Evolutionary conservation across 2,329 filamentous ascomycete genomes (phyloP), one percentile per base, ranked within the genome.

Genomic region (Fusarium neocosmosporiellum): DNA sequence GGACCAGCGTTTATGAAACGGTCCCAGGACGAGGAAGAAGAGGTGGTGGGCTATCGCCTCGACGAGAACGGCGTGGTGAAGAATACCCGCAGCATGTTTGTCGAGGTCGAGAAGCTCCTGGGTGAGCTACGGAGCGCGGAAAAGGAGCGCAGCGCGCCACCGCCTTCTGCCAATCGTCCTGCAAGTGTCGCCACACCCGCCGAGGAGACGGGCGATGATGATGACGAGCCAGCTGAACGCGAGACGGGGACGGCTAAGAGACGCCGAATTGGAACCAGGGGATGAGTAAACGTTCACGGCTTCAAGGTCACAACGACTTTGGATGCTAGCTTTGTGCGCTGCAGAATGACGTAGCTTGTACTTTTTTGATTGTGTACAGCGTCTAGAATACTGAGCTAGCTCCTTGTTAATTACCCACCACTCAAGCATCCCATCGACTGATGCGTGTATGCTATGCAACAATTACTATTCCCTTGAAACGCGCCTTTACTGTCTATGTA

Each of bases 61-160:
- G 92, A 94, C 72, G 94, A 97, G 81, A 94, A 96, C 39, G 94
- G 93, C 5, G 91, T 98, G 33, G 95, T 98, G 34, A 92, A 93
- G 67, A 94, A 97, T 78, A 95, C 95, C 1, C 87, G 92, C 65
- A 93, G 94, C 80, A 98, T 98, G 95, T 97, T 94, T 77, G 88
- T 93, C 67, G 93, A 96, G 81, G 94, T 97, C 2, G 93, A 97
- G 83, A 91, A 92, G 79, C 89, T 93, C 22, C 88, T 97, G 18
- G 90, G 89, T 41, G 91, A 93, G 74, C 92, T 95, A 86, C 89
- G 94, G 33, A 92, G 90, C 61, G 93, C 92, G 2, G 93, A 97
- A 78, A 87, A 87, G 69, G 86, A 89, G 48, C 80, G 82, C 5
- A 81, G 80, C 34, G 82, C 78, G 4, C 82, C 81, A 20, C 80